phyloP scores from a whole-genome alignment of 768 basidiomycete genomes.

The Agaricus bisporus region DNA sequence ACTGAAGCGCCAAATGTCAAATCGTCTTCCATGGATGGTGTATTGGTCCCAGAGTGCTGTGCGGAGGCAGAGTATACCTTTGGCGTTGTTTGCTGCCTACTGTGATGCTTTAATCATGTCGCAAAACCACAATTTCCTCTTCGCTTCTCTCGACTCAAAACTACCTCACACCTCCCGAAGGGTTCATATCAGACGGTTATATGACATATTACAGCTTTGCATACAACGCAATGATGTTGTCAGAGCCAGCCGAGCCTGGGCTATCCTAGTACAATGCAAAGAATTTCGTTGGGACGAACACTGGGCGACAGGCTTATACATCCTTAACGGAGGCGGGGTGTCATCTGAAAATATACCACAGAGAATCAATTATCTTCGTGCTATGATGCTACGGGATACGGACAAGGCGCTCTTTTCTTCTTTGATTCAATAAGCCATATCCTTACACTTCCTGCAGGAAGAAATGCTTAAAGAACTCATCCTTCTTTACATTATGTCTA shows the following conservation, averaged over 20 bases:
- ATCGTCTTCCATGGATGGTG: conserved; percentile 60
- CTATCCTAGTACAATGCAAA: conserved; percentile 68
- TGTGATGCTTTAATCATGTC: conserved; percentile 1
- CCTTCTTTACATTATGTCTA: conserved; percentile 54
- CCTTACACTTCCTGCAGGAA: conserved; percentile 27
- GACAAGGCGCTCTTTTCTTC: conserved; percentile 48
- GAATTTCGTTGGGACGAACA: conserved; percentile 70
- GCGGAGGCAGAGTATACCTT: conserved; percentile 14
- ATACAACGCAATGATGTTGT: conserved; percentile 60
- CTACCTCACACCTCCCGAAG: conserved; percentile 50
- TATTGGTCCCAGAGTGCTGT: neutral
- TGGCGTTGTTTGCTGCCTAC: conserved; percentile 24
- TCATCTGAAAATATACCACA: conserved; percentile 19
- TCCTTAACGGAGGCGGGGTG: conserved; percentile 34
- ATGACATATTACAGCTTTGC: conserved; percentile 67
- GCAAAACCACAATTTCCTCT: conserved; percentile 47
- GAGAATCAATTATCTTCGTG: conserved; percentile 55
- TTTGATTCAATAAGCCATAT: neutral
- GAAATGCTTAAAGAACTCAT: conserved; percentile 70
- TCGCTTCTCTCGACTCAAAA: conserved; percentile 49
- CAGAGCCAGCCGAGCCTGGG: conserved; percentile 67
- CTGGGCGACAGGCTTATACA: conserved; percentile 62
- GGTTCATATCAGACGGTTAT: conserved; percentile 67
- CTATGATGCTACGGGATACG: conserved; percentile 65
- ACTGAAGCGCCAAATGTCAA: conserved; percentile 66